Base-by-base conservation (phyloP, 306 rosid genomes). In the Sechiopsis laciniata region DNA sequence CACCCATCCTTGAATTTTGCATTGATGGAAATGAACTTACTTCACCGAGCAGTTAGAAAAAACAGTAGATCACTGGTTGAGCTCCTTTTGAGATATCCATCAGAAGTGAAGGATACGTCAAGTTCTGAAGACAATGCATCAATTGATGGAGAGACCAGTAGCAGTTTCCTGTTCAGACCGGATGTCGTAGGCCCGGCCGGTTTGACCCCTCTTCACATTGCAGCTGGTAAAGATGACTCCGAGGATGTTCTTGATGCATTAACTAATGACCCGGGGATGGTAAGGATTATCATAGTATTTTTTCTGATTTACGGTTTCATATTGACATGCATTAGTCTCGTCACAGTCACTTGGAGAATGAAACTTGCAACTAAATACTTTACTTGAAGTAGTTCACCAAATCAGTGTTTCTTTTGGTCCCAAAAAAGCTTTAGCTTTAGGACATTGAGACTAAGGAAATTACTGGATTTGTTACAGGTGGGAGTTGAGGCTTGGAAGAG, bases 401-500 rank as follows among this genome's bases (percentile, higher is more conserved):
- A 51, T 70, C 45, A 29, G 19, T 72, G 64, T 52, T 72, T 45
- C 50, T 32, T 0, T 29, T 8, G 26, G 61, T 17, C 26, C 20
- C 15, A 20, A 69, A 50, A 50, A 46, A 14, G 48, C 62, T 24
- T 53, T 29, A 24, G 56, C 22, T 54, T n/a, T 17, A 72, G 52
- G 32, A 16, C 19, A 17, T 19, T 32, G 65, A 54, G 54, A 35
- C 12, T 72, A 46, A 72, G 17, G 76, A 7, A 58, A 17, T 58
- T 56, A 7, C 56, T 58, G 72, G 29, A 35, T 53, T 40, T 58
- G 55, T 54, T 73, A 73, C 85, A 92, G 97, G 92, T 89, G 57
- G 97, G 97, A 84, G 79, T 89, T 55, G 83, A 89, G 75, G 97
- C 92, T n/a, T 92, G 97, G 97, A 84, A 81, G 78, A 86, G 75